Evolutionary conservation across 2,329 filamentous ascomycete genomes (phyloP).

Genomic region (Penicillium sp.): DNA sequence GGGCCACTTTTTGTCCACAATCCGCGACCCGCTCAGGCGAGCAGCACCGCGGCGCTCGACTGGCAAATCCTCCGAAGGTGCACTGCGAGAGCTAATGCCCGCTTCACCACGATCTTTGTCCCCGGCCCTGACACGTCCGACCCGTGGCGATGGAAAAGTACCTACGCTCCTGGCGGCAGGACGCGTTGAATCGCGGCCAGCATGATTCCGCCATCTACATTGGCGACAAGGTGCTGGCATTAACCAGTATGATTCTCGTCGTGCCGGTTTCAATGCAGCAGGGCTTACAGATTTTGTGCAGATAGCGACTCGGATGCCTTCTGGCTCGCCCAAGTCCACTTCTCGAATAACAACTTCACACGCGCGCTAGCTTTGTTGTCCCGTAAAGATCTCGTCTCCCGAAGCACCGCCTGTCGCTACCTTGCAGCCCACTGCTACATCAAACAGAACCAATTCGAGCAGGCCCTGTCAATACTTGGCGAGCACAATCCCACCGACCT

Average conservation of each 20-base stretch:
- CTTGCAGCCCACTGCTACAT: constrained; percentile 92
- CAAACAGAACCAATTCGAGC: constrained; percentile 85
- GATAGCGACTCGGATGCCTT: constrained; percentile 93
- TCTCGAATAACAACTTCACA: constrained; percentile 90
- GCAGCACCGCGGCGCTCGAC: constrained; percentile 8
- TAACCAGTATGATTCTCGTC: constrained; percentile 65
- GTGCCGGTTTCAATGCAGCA: not conserved
- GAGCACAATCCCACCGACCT: constrained; percentile 93
- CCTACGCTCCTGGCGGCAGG: constrained; percentile 89
- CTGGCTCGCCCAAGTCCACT: constrained; percentile 97
- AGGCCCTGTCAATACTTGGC: constrained; percentile 80
- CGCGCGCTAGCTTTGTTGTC: constrained; percentile 83
- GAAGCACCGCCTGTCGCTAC: constrained; percentile 85
- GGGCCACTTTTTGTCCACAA: constrained; percentile 23
- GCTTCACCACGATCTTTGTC: not conserved
- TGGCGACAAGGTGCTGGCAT: constrained; percentile 90
- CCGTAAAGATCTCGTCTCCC: constrained; percentile 75
- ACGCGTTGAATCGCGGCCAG: constrained; percentile 92
- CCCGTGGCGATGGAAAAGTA: constrained; percentile 74
- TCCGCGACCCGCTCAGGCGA: constrained; percentile 19
- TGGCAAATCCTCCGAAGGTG: constrained; percentile 10
- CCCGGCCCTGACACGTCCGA: not conserved
- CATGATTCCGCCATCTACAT: constrained; percentile 97
- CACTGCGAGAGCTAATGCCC: not conserved
- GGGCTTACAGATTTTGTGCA: constrained; percentile 39